These are phyloP conservation scores for Pythium sukuiense DNA, from an alignment of 352 stramenopile species.

Conservation along the genomic window DNA sequence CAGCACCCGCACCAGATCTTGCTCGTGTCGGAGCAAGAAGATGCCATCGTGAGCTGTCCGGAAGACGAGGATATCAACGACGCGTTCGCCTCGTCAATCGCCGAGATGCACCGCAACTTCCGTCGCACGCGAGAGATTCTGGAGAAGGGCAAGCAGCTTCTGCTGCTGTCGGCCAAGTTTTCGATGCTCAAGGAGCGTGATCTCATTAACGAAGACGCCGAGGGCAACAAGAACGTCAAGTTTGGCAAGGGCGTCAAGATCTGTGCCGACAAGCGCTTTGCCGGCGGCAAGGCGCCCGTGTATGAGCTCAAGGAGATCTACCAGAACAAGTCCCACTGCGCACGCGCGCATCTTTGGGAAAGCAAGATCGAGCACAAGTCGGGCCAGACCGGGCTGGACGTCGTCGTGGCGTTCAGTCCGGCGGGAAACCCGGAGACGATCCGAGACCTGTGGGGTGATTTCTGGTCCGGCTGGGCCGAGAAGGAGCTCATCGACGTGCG, in stretches of 20 bases:
- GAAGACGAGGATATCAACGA: constrained; percentile 83
- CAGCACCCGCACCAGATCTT: constrained; percentile 63
- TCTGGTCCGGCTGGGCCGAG: constrained; percentile 86
- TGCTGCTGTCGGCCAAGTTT: constrained; percentile 85
- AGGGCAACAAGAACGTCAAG: constrained; percentile 87
- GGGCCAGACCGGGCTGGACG: constrained; percentile 43
- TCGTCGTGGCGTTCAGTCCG: constrained; percentile 81
- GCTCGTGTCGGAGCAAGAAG: constrained; percentile 79
- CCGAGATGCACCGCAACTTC: constrained; percentile 77
- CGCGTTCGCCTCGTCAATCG: constrained; percentile 70
- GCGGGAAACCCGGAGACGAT: constrained; percentile 82
- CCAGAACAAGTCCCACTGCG: constrained; percentile 82
- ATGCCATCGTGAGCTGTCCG: constrained; percentile 72
- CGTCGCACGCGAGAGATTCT: constrained; percentile 72
- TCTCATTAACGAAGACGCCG: constrained; percentile 80
- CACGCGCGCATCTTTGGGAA: constrained; percentile 78
- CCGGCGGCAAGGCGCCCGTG: constrained; percentile 46
- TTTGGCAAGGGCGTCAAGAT: constrained; percentile 81
- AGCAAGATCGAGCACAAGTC: constrained; percentile 44
- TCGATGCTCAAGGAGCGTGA: constrained; percentile 88
- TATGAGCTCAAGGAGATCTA: constrained; percentile 88
- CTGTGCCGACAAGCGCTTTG: constrained; percentile 52
- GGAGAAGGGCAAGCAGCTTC: constrained; percentile 69
- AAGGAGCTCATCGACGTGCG: constrained; percentile 82
- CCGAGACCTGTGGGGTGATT: constrained; percentile 80